Conservation (phyloP, 1,139 yeast genomes). For the Suhomyces coccinellae region DNA sequence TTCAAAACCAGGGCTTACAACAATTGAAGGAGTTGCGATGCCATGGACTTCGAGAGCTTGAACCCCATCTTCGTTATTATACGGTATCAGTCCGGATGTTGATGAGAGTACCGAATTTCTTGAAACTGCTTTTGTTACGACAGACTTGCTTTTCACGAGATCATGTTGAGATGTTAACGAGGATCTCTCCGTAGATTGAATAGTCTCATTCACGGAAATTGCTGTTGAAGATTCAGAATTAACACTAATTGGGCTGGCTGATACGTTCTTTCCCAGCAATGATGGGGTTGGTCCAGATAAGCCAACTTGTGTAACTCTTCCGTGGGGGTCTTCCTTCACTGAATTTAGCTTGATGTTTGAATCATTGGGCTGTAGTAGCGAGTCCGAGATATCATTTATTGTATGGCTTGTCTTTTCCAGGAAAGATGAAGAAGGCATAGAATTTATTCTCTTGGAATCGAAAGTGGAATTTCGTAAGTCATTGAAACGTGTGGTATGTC, state of each 20-base stretch:
- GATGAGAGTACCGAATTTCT: conserved; percentile 5
- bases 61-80: neutral
- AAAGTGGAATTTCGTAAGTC: conserved; percentile 8
- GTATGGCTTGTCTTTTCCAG: conserved; percentile 7
- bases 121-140: conserved; percentile 7
- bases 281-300: neutral
- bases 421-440: conserved; percentile 9
- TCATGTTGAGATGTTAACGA: conserved; percentile 28
- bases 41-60: neutral
- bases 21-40: conserved; percentile 23
- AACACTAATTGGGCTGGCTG: conserved; percentile 32
- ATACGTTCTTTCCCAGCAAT: conserved; percentile 13
- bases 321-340: neutral
- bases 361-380: neutral
- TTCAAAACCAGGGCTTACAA: conserved; percentile 22
- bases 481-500: conserved; percentile 12
- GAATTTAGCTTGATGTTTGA: neutral
- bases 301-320: neutral
- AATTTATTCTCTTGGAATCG: conserved; percentile 13
- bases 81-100: neutral
- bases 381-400: neutral
- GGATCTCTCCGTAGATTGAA: conserved; percentile 37
- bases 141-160: conserved; percentile 12
- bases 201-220: conserved; percentile 31
- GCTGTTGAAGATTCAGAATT: conserved; percentile 33